Conservation (phyloP, 1,139 yeast genomes). For the Suhomyces coccinellae region DNA sequence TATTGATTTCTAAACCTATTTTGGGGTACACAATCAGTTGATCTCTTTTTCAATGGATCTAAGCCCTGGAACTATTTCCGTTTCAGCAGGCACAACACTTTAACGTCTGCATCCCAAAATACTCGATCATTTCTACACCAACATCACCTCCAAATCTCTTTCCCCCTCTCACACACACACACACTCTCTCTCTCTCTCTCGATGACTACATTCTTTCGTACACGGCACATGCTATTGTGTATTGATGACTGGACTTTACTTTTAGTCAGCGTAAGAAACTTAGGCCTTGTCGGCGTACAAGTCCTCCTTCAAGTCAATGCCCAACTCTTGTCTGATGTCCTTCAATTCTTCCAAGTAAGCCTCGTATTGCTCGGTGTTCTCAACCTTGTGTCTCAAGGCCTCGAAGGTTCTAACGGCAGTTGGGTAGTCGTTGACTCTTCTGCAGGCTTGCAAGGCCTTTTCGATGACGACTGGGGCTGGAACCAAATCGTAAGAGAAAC, state of each 20-base stretch:
- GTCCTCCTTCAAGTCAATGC: constrained; percentile 92
- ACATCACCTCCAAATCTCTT: too few relatives aligned
- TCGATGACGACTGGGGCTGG: constrained; percentile 97
- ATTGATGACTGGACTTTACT: constrained; percentile 1
- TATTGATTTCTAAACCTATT: too few relatives aligned
- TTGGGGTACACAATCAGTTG: too few relatives aligned
- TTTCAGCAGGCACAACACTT: too few relatives aligned
- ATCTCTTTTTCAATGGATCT: too few relatives aligned
- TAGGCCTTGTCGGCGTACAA: constrained; percentile 44
- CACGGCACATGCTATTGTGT: background rate
- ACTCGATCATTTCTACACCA: too few relatives aligned
- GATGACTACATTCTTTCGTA: background rate
- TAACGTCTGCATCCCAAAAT: too few relatives aligned
- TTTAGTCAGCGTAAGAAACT: background rate
- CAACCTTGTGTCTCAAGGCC: constrained; percentile 92
- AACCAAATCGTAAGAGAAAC: constrained; percentile 96
- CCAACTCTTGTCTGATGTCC: constrained; percentile 88
- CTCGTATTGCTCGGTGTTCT: constrained; percentile 87
- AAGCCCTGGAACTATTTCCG: too few relatives aligned
- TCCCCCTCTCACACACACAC: too few relatives aligned
- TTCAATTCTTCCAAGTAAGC: constrained; percentile 95
- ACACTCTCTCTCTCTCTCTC: too few relatives aligned
- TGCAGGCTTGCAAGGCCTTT: constrained; percentile 95
- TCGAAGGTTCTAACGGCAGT: constrained; percentile 98
- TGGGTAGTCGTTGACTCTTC: constrained; percentile 98